phyloP scores from a whole-genome alignment of 1,284 basidiomycete species.

The Uromyces viciae-fabae region DNA sequence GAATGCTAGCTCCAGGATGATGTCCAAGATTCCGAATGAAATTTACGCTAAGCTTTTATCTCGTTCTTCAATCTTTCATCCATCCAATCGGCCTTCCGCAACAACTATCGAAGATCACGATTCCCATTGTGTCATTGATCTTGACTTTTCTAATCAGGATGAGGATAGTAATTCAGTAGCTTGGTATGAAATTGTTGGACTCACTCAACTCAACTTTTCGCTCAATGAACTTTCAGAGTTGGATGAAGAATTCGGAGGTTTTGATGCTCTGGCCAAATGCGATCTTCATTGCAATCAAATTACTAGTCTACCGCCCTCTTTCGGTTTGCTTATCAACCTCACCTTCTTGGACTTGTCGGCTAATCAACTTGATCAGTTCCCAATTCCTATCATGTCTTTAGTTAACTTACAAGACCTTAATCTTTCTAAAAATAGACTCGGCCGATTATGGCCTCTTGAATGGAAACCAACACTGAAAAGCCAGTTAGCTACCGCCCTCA shows the following conservation, averaged over 20 bases:
- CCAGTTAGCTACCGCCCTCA: not conserved
- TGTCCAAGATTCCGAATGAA: conserved; percentile 16
- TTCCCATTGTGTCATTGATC: not conserved
- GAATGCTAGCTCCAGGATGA: conserved; percentile 33
- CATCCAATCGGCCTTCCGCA: conserved; percentile 20
- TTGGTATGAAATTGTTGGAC: conserved; percentile 34
- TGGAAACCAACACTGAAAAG: conserved; percentile 34
- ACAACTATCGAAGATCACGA: not conserved
- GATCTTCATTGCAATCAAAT: conserved; percentile 37
- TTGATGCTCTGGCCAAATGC: conserved; percentile 22
- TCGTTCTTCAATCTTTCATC: conserved; percentile 37
- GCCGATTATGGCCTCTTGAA: conserved; percentile 22
- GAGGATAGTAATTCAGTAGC: conserved; percentile 19
- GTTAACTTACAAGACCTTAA: conserved; percentile 33
- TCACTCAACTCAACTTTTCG: conserved; percentile 20
- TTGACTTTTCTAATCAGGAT: conserved; percentile 1
- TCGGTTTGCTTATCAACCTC: conserved; percentile 34
- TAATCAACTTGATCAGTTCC: conserved; percentile 22
- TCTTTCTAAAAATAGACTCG: conserved; percentile 28
- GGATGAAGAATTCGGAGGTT: conserved; percentile 31
- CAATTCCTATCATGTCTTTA: conserved; percentile 21
- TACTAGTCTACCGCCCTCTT: conserved; percentile 6
- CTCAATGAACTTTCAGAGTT: conserved; percentile 27
- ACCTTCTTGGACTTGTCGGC: conserved; percentile 31
- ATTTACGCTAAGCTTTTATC: conserved; percentile 26